phyloP scores from a whole-genome alignment of 495 filamentous ascomycete species.

The Cercophora samala region DNA sequence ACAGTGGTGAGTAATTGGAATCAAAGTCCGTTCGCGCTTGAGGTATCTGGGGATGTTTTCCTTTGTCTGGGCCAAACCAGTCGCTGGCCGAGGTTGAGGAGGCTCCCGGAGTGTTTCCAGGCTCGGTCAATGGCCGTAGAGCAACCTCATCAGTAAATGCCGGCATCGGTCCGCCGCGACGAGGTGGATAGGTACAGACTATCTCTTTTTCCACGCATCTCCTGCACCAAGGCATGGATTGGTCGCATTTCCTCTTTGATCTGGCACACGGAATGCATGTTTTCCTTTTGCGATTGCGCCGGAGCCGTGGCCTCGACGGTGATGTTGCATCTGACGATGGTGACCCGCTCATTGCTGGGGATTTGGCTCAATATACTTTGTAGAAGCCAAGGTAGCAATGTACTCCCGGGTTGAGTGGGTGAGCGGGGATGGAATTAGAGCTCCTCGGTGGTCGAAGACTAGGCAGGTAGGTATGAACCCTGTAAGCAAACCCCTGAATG shows the following conservation, averaged over 20 bases:
- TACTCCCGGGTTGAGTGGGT: not conserved
- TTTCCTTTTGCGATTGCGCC: constrained; percentile 37
- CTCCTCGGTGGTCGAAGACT: not conserved
- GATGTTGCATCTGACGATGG: not conserved
- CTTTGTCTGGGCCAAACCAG: not conserved
- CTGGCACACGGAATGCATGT: constrained; percentile 44
- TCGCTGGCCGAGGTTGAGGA: not conserved
- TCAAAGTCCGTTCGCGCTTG: not conserved
- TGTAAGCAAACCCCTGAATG: not conserved
- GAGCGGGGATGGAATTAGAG: not conserved
- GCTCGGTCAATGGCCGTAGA: not conserved
- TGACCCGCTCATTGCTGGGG: not conserved
- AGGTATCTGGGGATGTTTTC: not conserved
- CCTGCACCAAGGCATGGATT: constrained; percentile 37
- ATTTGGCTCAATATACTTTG: no score
- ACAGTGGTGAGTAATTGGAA: not conserved
- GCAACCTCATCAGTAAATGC: not conserved
- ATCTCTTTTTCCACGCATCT: constrained; percentile 37
- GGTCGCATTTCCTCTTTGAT: constrained; percentile 47
- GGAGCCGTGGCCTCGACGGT: constrained; percentile 20
- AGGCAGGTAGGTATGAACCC: no score
- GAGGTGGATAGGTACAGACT: constrained; percentile 37
- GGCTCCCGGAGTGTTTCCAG: not conserved
- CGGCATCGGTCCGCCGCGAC: not conserved
- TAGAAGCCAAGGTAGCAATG: not conserved